Evolutionary conservation across 1,139 yeast species (phyloP).

Genomic region (Geotrichum europaeum): DNA sequence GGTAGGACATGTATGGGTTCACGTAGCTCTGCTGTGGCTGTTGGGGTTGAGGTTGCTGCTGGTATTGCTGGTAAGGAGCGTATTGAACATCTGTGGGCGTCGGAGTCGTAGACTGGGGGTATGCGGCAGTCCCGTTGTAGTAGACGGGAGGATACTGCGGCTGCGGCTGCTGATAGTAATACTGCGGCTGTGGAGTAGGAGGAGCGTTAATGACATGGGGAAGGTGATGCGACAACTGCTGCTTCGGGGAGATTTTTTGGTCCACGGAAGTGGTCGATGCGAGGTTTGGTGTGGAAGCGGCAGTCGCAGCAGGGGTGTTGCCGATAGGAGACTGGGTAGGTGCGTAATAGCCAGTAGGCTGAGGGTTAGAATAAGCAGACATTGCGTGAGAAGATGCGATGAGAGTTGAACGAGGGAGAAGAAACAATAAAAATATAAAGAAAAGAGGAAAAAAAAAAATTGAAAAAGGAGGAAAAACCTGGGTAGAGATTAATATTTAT

Average conservation of each 20-base stretch:
- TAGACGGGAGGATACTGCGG: not conserved
- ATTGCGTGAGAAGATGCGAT: not conserved
- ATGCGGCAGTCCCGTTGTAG: not conserved
- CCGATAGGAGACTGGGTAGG: not conserved
- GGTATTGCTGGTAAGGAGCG: not conserved
- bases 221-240: not conserved
- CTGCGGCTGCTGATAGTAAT: not conserved
- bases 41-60: conserved; percentile 10
- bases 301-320: not conserved
- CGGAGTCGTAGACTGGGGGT: not conserved
- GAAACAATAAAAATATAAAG: not conserved
- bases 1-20: conserved; percentile 15
- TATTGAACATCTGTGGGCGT: not conserved
- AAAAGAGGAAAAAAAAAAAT: no score
- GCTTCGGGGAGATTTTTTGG: not conserved
- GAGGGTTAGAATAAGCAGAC: not conserved
- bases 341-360: not conserved
- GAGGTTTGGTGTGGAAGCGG: not conserved
- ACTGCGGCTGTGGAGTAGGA: not conserved
- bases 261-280: not conserved
- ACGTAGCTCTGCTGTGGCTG: conserved; percentile 4
- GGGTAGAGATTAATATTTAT: not conserved
- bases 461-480: no score
- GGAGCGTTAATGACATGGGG: not conserved
- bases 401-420: not conserved